phyloP scores from a whole-genome alignment of 2,329 filamentous ascomycete species.

The Cadophora gregata region DNA sequence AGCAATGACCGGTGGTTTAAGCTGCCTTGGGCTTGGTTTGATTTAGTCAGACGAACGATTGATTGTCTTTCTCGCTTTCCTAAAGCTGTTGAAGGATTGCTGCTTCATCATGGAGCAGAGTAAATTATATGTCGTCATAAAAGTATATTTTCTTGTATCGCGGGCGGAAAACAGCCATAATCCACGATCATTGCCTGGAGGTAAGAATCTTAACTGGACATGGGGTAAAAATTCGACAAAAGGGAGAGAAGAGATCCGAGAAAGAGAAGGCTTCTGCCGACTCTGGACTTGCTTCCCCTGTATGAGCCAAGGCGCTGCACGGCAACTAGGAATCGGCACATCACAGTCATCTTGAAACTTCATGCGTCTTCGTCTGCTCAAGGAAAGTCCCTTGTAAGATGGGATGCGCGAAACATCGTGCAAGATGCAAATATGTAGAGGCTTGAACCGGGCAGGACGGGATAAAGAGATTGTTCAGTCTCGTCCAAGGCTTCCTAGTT shows the following conservation, averaged over 20 bases:
- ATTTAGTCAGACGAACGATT: not conserved
- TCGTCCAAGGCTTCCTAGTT: not conserved
- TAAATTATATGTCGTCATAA: not conserved
- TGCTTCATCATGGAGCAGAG: not conserved
- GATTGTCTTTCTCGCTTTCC: not conserved
- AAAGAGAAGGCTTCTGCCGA: not conserved
- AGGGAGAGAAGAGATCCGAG: not conserved
- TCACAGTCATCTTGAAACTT: conserved; percentile 27
- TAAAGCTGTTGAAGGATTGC: not conserved
- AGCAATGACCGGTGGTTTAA: not conserved
- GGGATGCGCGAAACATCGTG: conserved; percentile 9
- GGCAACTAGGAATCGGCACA: conserved; percentile 7
- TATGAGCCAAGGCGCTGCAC: conserved; percentile 3
- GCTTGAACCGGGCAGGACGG: not conserved
- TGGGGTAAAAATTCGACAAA: not conserved
- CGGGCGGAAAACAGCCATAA: not conserved
- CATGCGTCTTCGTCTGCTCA: conserved; percentile 19
- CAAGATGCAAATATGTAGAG: conserved; percentile 7
- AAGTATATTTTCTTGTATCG: not conserved
- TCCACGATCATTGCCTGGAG: too few species aligned
- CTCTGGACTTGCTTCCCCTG: conserved; percentile 6
- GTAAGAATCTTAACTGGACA: not conserved
- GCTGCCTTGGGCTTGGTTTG: not conserved
- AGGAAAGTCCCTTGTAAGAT: not conserved
- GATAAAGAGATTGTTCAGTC: not conserved